Conservation (phyloP, 1,284 basidiomycete species). For the Cutaneotrichosporon spelunceum region DNA sequence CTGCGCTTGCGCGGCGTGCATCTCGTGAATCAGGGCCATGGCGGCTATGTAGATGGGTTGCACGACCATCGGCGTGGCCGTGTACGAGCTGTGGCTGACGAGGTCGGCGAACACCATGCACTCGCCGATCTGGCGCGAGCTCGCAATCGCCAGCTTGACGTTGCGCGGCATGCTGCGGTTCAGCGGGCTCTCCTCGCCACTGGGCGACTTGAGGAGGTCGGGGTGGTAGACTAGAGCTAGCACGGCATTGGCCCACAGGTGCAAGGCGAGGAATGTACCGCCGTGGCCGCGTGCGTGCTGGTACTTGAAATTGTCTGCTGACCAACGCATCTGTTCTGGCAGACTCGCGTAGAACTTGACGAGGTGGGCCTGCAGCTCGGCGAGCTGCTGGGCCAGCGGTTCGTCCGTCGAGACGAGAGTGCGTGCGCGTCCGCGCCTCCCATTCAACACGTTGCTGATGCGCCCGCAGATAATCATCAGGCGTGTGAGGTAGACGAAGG, state of each 20-base stretch:
- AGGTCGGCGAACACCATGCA: constrained; percentile 51
- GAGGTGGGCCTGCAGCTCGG: constrained; percentile 49
- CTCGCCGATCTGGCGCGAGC: constrained; percentile 52
- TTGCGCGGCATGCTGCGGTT: constrained; percentile 48
- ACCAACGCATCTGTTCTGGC: constrained; percentile 50
- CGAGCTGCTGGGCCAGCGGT: constrained; percentile 40
- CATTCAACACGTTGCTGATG: constrained; percentile 53
- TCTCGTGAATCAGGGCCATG: constrained; percentile 52
- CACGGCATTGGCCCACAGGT: constrained; percentile 52
- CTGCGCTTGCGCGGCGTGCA: constrained; percentile 35
- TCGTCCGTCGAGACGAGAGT: constrained; percentile 46
- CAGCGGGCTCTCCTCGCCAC: constrained; percentile 51
- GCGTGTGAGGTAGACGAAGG: constrained; percentile 51
- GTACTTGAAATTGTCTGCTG: constrained; percentile 52
- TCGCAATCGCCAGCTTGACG: constrained; percentile 48
- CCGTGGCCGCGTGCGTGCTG: constrained; percentile 50
- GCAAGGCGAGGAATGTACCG: constrained; percentile 39
- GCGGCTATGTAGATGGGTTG: constrained; percentile 49
- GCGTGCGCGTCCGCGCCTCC: constrained; percentile 46
- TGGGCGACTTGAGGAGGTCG: constrained; percentile 49
- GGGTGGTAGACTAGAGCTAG: constrained; percentile 54
- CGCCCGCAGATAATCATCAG: constrained; percentile 54
- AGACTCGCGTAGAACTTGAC: constrained; percentile 50
- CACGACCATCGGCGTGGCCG: constrained; percentile 38
- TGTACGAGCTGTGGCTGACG: constrained; percentile 39